A percentile compares a stretch with the other conserved stretches of the same genome.
Evolutionary conservation across 768 basidiomycete genomes (phyloP).

Genomic region (Lentinus brumalis): DNA sequence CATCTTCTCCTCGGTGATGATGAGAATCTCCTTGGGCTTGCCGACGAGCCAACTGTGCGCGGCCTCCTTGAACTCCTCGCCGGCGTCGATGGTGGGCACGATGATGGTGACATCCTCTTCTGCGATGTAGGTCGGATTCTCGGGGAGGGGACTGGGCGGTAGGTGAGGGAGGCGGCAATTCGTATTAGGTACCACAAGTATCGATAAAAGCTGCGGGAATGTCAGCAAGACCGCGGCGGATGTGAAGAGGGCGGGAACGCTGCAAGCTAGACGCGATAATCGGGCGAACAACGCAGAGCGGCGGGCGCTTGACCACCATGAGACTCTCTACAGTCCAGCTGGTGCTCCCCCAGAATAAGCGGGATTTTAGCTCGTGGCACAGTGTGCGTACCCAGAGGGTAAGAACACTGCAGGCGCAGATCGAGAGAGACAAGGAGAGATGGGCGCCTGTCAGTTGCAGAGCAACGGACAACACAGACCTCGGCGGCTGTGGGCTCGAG

Average conservation of each 20-base stretch:
- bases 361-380: no score
- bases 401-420: background rate
- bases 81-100: slow-evolving; percentile 94
- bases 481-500: no score
- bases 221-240: no score
- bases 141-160: slow-evolving; percentile 90
- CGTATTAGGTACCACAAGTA: slow-evolving; percentile 94
- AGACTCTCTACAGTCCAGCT: no score
- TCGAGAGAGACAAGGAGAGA: background rate
- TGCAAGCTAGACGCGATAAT: no score
- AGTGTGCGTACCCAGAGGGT: no score
- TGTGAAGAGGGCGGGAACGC: no score
- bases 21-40: slow-evolving; percentile 82
- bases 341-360: no score
- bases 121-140: slow-evolving; percentile 88
- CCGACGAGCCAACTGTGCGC: slow-evolving; percentile 91
- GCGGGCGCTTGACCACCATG: no score
- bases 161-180: slow-evolving; percentile 72
- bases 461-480: no score
- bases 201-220: slow-evolving; percentile 80
- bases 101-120: slow-evolving; percentile 95
- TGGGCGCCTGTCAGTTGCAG: slow-evolving; percentile 3
- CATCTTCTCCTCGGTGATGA: slow-evolving; percentile 88
- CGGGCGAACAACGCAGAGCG: no score
- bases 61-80: slow-evolving; percentile 93